Evolutionary conservation across 345 rosid species (phyloP).

Genomic region (Camelina laxa): DNA sequence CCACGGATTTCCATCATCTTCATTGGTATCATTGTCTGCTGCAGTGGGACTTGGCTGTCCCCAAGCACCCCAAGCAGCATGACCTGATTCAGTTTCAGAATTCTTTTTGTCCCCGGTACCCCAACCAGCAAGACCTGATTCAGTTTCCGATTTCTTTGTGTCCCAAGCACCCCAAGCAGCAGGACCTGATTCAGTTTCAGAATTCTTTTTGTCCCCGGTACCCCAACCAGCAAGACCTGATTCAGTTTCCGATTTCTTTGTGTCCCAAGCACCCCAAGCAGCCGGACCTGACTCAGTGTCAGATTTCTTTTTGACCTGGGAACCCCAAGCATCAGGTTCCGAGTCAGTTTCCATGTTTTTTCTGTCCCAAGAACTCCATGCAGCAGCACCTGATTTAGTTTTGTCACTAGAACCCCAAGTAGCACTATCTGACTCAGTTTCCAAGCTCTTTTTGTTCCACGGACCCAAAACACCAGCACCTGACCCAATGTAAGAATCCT

Average conservation of each 20-base stretch:
- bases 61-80: conserved; percentile 51
- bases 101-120: neutral
- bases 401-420: neutral
- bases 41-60: conserved; percentile 51
- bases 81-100: conserved; percentile 13
- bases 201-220: neutral
- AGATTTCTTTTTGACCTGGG: neutral
- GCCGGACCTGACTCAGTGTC: neutral
- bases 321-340: conserved; percentile 5
- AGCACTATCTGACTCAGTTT: conserved; percentile 1
- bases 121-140: conserved; percentile 29
- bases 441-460: neutral
- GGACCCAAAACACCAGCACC: conserved; percentile 5
- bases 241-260: neutral
- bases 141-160: conserved; percentile 11
- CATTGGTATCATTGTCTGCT: conserved; percentile 46
- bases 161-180: conserved; percentile 43
- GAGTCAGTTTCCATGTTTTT: conserved; percentile 12
- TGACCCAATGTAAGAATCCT: neutral
- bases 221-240: conserved; percentile 2
- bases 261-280: conserved; percentile 41
- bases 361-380: neutral
- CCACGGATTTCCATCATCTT: conserved; percentile 47
- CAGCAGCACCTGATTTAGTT: neutral
- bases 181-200: conserved; percentile 15